Conservation (phyloP, 108 stramenopile species). For the Nannochloropsis gaditana region DNA sequence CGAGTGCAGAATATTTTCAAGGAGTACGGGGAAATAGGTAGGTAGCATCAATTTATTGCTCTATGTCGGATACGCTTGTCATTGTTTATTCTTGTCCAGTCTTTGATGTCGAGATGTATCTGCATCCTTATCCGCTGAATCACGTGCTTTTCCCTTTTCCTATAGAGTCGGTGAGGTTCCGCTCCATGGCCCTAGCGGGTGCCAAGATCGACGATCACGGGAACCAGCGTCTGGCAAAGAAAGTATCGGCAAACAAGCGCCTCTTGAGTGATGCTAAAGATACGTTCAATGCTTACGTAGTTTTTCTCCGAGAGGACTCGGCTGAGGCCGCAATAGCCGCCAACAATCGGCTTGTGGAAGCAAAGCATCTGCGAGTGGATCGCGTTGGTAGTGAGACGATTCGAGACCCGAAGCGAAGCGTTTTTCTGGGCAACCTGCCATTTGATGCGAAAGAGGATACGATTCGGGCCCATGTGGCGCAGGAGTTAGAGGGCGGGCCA, state of each 20-base stretch:
- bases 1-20: slow-evolving; percentile 32
- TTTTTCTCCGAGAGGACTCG: slow-evolving; percentile 26
- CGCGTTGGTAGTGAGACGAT: slow-evolving; percentile 22
- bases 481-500: slow-evolving; percentile 37
- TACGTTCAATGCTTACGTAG: slow-evolving; percentile 52
- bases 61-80: neutral
- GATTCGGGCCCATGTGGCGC: slow-evolving; percentile 40
- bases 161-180: slow-evolving; percentile 49
- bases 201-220: slow-evolving; percentile 46
- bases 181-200: slow-evolving; percentile 50
- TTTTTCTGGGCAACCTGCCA: slow-evolving; percentile 51
- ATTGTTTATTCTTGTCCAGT: neutral
- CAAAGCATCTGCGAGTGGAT: slow-evolving; percentile 51
- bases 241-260: slow-evolving; percentile 47
- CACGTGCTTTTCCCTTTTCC: too few relatives aligned
- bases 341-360: slow-evolving; percentile 34
- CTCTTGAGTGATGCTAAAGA: slow-evolving; percentile 48
- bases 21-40: slow-evolving; percentile 39
- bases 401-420: slow-evolving; percentile 41
- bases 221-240: slow-evolving; percentile 46
- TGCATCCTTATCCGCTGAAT: neutral
- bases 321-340: slow-evolving; percentile 33
- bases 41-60: neutral
- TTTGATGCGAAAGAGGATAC: slow-evolving; percentile 50
- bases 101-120: neutral